Evolutionary conservation across 345 rosid genomes (phyloP).

Genomic region (Populus alba): DNA sequence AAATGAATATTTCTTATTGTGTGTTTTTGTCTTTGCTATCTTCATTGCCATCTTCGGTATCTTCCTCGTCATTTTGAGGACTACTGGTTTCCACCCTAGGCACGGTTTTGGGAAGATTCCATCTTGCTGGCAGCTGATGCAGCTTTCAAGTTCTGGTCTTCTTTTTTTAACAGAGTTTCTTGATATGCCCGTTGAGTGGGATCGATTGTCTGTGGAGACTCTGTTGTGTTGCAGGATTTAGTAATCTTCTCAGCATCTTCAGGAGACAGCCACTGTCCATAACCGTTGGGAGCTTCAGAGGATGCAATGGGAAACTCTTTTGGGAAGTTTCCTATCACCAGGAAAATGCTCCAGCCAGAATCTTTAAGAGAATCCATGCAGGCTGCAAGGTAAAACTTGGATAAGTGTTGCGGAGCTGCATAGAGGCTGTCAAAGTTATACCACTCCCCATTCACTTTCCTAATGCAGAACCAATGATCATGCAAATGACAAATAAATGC

Average conservation of each 20-base stretch:
- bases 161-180: constrained; percentile 47
- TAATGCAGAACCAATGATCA: constrained; percentile 93
- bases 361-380: constrained; percentile 78
- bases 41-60: constrained; percentile 14
- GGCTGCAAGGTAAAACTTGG: constrained; percentile 86
- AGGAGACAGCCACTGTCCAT: constrained; percentile 85
- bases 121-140: constrained; percentile 89
- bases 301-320: constrained; percentile 69
- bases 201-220: constrained; percentile 32
- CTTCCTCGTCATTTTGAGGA: constrained; percentile 12
- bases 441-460: constrained; percentile 89
- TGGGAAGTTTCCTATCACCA: constrained; percentile 87
- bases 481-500: constrained; percentile 94
- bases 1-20: constrained; percentile 20
- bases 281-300: constrained; percentile 70
- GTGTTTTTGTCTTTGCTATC: constrained; percentile 26
- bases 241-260: constrained; percentile 84
- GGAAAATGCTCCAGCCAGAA: constrained; percentile 89
- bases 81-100: constrained; percentile 27
- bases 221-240: constrained; percentile 49
- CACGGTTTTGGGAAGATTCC: constrained; percentile 50
- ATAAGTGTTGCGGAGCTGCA: constrained; percentile 83
- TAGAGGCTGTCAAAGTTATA: constrained; percentile 92
- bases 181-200: constrained; percentile 38
- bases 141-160: constrained; percentile 80